Conservation (phyloP, 1,284 basidiomycete genomes). For the Heliocybe sulcata region DNA sequence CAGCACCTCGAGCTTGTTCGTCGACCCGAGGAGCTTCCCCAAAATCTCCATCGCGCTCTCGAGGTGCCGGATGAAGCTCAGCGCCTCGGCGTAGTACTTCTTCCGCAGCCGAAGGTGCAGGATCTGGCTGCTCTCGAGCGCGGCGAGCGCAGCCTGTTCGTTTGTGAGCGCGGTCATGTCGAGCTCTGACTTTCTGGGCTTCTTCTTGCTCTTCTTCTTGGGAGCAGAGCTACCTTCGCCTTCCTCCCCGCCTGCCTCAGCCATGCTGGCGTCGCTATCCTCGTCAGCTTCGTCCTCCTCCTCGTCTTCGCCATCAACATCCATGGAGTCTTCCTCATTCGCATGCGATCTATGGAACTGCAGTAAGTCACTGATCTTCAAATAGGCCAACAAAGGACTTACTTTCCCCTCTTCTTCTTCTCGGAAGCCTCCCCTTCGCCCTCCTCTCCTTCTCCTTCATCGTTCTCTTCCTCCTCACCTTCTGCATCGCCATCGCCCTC, state of each 20-base stretch:
- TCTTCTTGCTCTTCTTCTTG: constrained; percentile 37
- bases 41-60: constrained; percentile 76
- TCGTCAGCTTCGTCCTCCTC: constrained; percentile 16
- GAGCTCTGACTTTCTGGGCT: constrained; percentile 62
- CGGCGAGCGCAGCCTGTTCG: constrained; percentile 62
- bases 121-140: constrained; percentile 58
- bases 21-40: constrained; percentile 80
- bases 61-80: constrained; percentile 81
- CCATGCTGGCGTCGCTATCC: constrained; percentile 26
- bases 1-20: constrained; percentile 89
- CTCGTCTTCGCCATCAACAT: constrained; percentile 36
- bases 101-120: constrained; percentile 74
- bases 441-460: constrained; percentile 24
- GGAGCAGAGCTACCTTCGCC: constrained; percentile 19
- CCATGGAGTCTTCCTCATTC: constrained; percentile 40
- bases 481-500: constrained; percentile 33
- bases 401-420: constrained; percentile 15
- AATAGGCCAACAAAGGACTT: not conserved
- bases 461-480: constrained; percentile 26
- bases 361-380: not conserved
- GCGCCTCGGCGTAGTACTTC: constrained; percentile 84
- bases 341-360: constrained; percentile 1
- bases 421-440: constrained; percentile 22
- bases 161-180: constrained; percentile 56
- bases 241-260: constrained; percentile 28